Percentiles rank a stretch among this genome's conserved stretches.
Evolutionary conservation across 257 asterid species (phyloP).

Genomic region (Solanum clarkiae): DNA sequence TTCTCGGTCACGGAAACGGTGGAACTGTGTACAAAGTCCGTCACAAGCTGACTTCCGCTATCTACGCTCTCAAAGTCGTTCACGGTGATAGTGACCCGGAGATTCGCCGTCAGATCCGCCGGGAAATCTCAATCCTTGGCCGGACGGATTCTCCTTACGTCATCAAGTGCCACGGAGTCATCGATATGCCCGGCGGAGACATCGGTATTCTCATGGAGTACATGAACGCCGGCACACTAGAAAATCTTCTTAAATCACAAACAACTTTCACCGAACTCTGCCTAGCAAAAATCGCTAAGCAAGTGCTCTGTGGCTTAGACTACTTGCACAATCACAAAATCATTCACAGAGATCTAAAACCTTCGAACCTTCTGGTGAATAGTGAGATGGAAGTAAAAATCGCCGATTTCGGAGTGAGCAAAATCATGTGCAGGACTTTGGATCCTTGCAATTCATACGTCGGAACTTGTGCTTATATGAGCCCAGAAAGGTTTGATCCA

Average conservation of each 20-base stretch:
- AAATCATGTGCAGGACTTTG: conserved; percentile 56
- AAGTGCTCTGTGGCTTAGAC: conserved; percentile 51
- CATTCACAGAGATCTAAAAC: conserved; percentile 75
- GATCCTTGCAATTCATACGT: conserved; percentile 87
- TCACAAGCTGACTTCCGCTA: conserved; percentile 37
- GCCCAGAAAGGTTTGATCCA: conserved; percentile 93
- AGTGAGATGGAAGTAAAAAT: conserved; percentile 51
- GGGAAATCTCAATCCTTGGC: conserved; percentile 71
- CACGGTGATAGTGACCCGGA: conserved; percentile 67
- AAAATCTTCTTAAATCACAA: conserved; percentile 27
- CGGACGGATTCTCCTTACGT: conserved; percentile 74
- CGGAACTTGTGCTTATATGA: conserved; percentile 95
- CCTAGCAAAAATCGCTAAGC: conserved; percentile 47
- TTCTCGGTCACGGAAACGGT: conserved; percentile 81
- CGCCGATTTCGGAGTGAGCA: conserved; percentile 87
- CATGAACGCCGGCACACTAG: conserved; percentile 82
- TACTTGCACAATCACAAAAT: conserved; percentile 67
- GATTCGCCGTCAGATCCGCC: conserved; percentile 73
- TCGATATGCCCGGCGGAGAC: conserved; percentile 69
- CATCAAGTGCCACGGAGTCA: conserved; percentile 61
- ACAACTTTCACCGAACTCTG: conserved; percentile 29
- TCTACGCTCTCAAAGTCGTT: conserved; percentile 69
- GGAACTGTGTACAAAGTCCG: conserved; percentile 88
- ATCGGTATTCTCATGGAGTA: conserved; percentile 71
- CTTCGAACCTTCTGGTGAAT: conserved; percentile 56